Conservation (phyloP, 1,139 yeast species). For the Yamadazyma buinensis region DNA sequence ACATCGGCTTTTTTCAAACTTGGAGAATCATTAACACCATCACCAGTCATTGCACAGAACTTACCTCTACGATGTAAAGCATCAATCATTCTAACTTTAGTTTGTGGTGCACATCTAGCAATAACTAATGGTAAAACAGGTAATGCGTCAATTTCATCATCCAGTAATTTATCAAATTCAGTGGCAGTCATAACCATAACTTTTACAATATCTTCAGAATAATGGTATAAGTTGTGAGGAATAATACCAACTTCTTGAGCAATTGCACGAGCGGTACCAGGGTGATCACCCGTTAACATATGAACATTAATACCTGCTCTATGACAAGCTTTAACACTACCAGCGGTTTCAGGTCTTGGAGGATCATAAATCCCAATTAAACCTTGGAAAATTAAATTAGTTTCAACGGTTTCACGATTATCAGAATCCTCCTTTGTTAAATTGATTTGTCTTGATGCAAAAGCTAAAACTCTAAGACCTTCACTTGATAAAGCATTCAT, state of each 20-base stretch:
- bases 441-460: constrained; percentile 26
- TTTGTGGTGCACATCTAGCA: constrained; percentile 55
- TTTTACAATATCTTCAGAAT: constrained; percentile 29
- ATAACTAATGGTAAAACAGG: constrained; percentile 36
- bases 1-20: constrained; percentile 36
- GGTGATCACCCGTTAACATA: constrained; percentile 55
- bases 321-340: constrained; percentile 42
- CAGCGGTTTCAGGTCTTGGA: constrained; percentile 49
- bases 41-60: constrained; percentile 38
- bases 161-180: constrained; percentile 37
- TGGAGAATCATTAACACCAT: constrained; percentile 39
- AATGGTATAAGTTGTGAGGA: constrained; percentile 37
- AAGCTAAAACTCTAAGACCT: constrained; percentile 46
- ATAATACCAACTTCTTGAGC: constrained; percentile 51
- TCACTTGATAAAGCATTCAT: constrained; percentile 35
- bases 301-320: constrained; percentile 52
- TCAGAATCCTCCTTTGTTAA: constrained; percentile 10
- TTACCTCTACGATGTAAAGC: constrained; percentile 46
- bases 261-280: constrained; percentile 50
- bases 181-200: constrained; percentile 44
- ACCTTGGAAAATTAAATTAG: constrained; percentile 39
- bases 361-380: constrained; percentile 53
- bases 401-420: constrained; percentile 27
- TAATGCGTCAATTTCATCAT: constrained; percentile 27
- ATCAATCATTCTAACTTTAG: constrained; percentile 48